Evolutionary conservation across 1,284 basidiomycete genomes (phyloP), one percentile per base, ranked within the genome.

Genomic region (Ganoderma sinense): DNA sequence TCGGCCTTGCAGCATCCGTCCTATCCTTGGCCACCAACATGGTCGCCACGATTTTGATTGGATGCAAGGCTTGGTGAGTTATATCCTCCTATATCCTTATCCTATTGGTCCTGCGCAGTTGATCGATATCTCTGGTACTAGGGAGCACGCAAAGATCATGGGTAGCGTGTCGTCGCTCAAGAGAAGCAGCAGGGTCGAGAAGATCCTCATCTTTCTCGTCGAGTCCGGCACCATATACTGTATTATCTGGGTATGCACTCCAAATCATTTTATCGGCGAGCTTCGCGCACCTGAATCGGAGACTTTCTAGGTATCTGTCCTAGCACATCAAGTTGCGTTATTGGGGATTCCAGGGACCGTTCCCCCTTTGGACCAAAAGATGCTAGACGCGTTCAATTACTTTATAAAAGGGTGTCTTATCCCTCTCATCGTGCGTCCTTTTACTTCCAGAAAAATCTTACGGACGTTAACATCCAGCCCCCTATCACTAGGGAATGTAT

Each of bases 211-310:
- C 10, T 33, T 68, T 18, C 43, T 68, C 13, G 40, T 68, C 26
- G 67, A 68, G 43, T 68, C 67, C 16, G 67, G 67, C n/a, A 18
- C 56, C 3, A 29, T 68, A 2, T 68, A 68, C 13, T 68, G 67
- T 43, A 11, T 68, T 2, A 16, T 68, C 14, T 68, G 67, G 67
- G 67, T 68, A 43, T 48, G 45, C 36, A 39, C 36, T 39, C 36
- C 6, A 6, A 11, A 11, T 11, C 33, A 3, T 8, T 36, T 16
- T 62, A 1, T 10, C 33, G 4, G 33, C 1, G 6, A 39, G n/a
- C 8, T 10, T 23, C 23, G 36, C 23, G 16, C 2, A 26, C 6
- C 31, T 48, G 10, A 2, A 41, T 13, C 45, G n/a, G 4, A 4
- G 20, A 41, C 4, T 4, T 20, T 31, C 26, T 14, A 67, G 66